Evolutionary conservation across 352 stramenopile species (phyloP).

Genomic region (Pythium aquatile): DNA sequence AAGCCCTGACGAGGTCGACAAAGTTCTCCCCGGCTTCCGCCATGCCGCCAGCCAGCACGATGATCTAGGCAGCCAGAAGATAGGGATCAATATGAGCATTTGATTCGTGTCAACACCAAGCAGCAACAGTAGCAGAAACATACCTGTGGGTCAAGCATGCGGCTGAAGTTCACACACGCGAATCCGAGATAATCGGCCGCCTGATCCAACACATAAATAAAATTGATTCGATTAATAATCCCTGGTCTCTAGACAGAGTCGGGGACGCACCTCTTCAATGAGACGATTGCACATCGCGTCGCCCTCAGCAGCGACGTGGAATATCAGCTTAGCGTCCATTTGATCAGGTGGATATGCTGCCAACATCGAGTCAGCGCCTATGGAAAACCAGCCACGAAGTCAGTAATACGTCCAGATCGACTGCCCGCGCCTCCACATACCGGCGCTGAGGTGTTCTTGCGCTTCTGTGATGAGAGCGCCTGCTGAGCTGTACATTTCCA

Average conservation of each 20-base stretch:
- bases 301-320: conserved; percentile 59
- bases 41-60: conserved; percentile 75
- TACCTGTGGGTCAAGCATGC: conserved; percentile 76
- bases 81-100: too few species aligned
- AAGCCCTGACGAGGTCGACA: conserved; percentile 56
- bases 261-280: conserved; percentile 50
- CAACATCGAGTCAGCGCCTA: conserved; percentile 53
- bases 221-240: neutral
- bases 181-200: conserved; percentile 81
- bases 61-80: conserved; percentile 40
- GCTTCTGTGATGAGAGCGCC: conserved; percentile 59
- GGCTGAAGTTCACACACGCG: conserved; percentile 77
- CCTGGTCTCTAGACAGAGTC: neutral
- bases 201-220: conserved; percentile 20
- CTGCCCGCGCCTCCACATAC: conserved; percentile 19
- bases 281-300: conserved; percentile 68
- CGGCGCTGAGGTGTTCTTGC: conserved; percentile 59
- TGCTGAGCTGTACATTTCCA: conserved; percentile 80
- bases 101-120: neutral
- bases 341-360: conserved; percentile 35
- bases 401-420: neutral
- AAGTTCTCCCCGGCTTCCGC: conserved; percentile 71
- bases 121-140: neutral
- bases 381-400: neutral
- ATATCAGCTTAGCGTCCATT: conserved; percentile 78